A percentile compares a stretch with the other conserved stretches of the same genome.
phyloP scores from a whole-genome alignment of 2,329 filamentous ascomycete species.

The Pseudocercospora fuligena region DNA sequence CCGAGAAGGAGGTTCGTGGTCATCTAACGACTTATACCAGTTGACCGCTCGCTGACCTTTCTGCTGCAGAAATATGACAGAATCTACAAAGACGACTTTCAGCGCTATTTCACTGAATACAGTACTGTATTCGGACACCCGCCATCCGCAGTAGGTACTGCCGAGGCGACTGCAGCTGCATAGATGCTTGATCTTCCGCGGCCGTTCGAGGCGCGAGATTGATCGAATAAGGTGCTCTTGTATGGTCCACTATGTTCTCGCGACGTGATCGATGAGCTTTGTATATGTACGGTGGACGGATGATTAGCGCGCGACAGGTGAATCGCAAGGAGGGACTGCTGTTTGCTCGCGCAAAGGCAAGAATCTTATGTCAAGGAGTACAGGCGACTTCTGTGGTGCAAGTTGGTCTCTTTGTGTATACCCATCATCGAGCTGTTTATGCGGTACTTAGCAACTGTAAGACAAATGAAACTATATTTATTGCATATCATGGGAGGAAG shows the following conservation, averaged over 20 bases:
- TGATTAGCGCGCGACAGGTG: background rate
- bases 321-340: background rate
- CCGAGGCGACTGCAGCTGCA: background rate
- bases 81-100: conserved; percentile 13
- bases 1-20: conserved; percentile 54
- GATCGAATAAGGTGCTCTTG: background rate
- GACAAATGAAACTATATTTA: background rate
- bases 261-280: conserved; percentile 1
- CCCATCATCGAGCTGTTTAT: background rate
- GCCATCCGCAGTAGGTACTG: conserved; percentile 41
- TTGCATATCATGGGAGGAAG: too few species aligned
- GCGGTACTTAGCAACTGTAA: background rate
- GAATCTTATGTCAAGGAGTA: background rate
- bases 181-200: background rate
- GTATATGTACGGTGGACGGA: background rate
- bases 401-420: background rate
- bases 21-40: background rate
- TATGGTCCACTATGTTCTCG: background rate
- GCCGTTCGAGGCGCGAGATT: background rate
- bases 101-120: conserved; percentile 25
- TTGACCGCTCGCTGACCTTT: conserved; percentile 1
- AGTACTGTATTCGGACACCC: conserved; percentile 15
- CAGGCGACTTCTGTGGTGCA: background rate
- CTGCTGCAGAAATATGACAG: conserved; percentile 27
- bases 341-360: background rate